Evolutionary conservation across 2,329 filamentous ascomycete genomes (phyloP).

Genomic region (Fusarium aywerte): DNA sequence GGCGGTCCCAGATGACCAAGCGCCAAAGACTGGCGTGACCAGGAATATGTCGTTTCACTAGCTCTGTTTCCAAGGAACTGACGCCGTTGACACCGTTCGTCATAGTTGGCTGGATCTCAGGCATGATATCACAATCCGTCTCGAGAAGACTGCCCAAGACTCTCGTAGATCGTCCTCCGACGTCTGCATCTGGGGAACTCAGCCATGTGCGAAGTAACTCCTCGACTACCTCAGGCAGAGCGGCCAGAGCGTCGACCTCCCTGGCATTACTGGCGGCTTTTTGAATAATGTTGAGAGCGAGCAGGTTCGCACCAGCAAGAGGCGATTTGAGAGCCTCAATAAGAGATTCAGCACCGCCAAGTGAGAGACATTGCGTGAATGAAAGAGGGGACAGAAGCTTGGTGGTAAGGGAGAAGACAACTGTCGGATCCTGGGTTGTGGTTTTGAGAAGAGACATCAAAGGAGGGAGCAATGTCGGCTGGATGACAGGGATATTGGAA

Average conservation of each 20-base stretch:
- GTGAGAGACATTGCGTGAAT: slow-evolving; percentile 62
- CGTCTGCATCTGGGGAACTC: slow-evolving; percentile 62
- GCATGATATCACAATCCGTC: slow-evolving; percentile 60
- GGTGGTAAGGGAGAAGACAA: slow-evolving; percentile 63
- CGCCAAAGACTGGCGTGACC: slow-evolving; percentile 67
- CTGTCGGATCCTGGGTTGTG: slow-evolving; percentile 62
- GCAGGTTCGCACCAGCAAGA: slow-evolving; percentile 65
- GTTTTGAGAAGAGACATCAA: slow-evolving; percentile 64
- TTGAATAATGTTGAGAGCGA: slow-evolving; percentile 66
- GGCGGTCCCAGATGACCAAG: slow-evolving; percentile 59
- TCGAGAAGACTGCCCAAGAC: slow-evolving; percentile 66
- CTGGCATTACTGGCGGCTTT: slow-evolving; percentile 63
- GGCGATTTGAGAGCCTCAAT: slow-evolving; percentile 64
- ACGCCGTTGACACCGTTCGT: slow-evolving; percentile 35
- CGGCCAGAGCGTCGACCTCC: slow-evolving; percentile 62
- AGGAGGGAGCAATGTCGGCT: slow-evolving; percentile 64
- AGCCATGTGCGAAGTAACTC: slow-evolving; percentile 65
- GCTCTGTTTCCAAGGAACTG: slow-evolving; percentile 49
- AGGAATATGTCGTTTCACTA: slow-evolving; percentile 53
- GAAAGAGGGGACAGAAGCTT: slow-evolving; percentile 66
- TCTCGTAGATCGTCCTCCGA: slow-evolving; percentile 63
- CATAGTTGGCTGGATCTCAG: slow-evolving; percentile 38
- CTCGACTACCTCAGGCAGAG: slow-evolving; percentile 60
- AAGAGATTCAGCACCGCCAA: slow-evolving; percentile 63
- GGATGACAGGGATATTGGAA: slow-evolving; percentile 62